A percentile compares a stretch with the other conserved stretches of the same genome.
Evolutionary conservation across 345 rosid genomes (phyloP).

Genomic region (Clarkia xantiana): DNA sequence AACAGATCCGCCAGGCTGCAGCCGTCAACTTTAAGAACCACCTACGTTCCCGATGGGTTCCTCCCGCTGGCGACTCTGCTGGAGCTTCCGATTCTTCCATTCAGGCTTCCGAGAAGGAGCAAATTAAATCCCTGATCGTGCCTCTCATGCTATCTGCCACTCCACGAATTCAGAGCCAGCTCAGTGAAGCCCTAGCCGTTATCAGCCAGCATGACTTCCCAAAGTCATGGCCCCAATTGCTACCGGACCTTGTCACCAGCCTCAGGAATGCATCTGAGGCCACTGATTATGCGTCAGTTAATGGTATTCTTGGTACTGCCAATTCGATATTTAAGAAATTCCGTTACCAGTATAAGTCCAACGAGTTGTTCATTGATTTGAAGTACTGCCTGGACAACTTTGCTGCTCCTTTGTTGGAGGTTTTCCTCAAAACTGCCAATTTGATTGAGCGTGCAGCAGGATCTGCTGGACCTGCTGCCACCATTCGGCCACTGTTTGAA

Average conservation of each 20-base stretch:
- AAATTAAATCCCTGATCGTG: conserved; percentile 69
- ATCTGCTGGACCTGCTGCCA: conserved; percentile 31
- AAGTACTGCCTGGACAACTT: conserved; percentile 73
- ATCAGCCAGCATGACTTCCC: conserved; percentile 93
- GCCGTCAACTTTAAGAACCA: conserved; percentile 94
- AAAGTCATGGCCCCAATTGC: conserved; percentile 60
- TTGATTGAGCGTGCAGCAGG: conserved; percentile 41
- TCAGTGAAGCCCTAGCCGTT: conserved; percentile 77
- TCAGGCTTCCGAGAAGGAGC: conserved; percentile 55
- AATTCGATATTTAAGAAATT: conserved; percentile 81
- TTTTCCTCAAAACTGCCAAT: conserved; percentile 48
- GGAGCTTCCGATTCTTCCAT: conserved; percentile 28
- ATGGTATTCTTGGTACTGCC: conserved; percentile 88
- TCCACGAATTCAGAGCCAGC: conserved; percentile 81
- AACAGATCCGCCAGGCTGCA: conserved; percentile 86
- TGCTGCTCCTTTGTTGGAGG: conserved; percentile 51
- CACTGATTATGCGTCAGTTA: conserved; percentile 51
- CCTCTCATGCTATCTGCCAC: conserved; percentile 71
- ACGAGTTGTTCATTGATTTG: conserved; percentile 64
- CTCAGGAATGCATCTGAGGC: conserved; percentile 36
- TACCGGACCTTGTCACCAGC: conserved; percentile 63
- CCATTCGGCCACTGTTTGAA: conserved; percentile 50
- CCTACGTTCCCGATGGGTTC: conserved; percentile 70
- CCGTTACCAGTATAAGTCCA: conserved; percentile 65
- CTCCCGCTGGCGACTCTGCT: conserved; percentile 22